A percentile compares a stretch with the other conserved stretches of the same genome.
phyloP scores from a whole-genome alignment of 2,329 filamentous ascomycete genomes.

The Microcyclospora tardicrescens region DNA sequence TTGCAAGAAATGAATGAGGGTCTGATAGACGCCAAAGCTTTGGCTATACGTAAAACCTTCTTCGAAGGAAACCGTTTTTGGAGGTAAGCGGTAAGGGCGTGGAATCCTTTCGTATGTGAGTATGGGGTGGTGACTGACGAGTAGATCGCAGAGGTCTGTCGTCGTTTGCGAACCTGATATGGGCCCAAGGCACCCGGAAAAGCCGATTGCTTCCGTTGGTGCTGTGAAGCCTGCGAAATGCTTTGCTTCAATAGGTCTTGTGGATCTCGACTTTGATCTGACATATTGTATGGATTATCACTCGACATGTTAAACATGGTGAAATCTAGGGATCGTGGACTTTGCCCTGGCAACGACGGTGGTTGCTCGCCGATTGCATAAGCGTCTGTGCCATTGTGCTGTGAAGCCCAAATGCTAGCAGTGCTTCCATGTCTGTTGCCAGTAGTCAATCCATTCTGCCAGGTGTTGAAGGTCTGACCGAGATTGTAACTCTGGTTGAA shows the following conservation, averaged over 20 bases:
- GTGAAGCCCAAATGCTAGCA: slow-evolving; percentile 29
- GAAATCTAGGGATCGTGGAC: slow-evolving; percentile 41
- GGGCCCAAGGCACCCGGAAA: slow-evolving; percentile 18
- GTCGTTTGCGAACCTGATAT: slow-evolving; percentile 35
- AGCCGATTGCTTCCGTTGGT: slow-evolving; percentile 16
- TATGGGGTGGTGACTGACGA: slow-evolving; percentile 83
- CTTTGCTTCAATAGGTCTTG: slow-evolving; percentile 21
- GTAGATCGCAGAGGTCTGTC: slow-evolving; percentile 76
- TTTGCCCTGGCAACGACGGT: slow-evolving; percentile 43
- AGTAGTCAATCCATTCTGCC: slow-evolving; percentile 24
- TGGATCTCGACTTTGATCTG: slow-evolving; percentile 15
- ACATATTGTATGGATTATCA: slow-evolving; percentile 18
- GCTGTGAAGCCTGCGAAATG: slow-evolving; percentile 19
- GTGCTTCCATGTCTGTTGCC: slow-evolving; percentile 31
- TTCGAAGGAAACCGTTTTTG: slow-evolving; percentile 64
- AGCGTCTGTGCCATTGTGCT: slow-evolving; percentile 34
- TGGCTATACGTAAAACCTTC: slow-evolving; percentile 71
- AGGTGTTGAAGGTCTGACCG: slow-evolving; percentile 9
- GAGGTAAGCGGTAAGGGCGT: slow-evolving; percentile 70
- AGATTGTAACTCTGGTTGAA: slow-evolving; percentile 11
- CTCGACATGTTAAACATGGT: slow-evolving; percentile 20
- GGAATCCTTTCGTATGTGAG: slow-evolving; percentile 79
- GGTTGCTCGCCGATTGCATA: slow-evolving; percentile 50
- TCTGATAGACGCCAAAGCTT: slow-evolving; percentile 76
- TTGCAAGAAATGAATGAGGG: slow-evolving; percentile 89